Evolutionary conservation across 768 basidiomycete genomes (phyloP).

Genomic region (Agrocybe pediades): DNA sequence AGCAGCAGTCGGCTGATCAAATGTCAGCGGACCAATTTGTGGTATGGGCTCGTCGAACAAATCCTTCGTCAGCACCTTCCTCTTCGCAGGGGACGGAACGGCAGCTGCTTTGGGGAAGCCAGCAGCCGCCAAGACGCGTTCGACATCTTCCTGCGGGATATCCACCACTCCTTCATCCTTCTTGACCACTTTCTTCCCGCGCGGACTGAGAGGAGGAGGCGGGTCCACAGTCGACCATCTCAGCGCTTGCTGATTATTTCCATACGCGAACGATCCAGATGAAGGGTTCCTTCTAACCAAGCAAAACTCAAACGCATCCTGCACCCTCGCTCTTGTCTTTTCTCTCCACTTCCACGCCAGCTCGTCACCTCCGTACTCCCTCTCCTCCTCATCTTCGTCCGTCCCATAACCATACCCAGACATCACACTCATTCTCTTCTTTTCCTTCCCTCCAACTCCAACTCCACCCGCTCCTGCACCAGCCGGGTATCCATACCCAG

Average conservation of each 20-base stretch:
- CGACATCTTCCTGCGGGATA: conserved; percentile 45
- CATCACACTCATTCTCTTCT: background rate
- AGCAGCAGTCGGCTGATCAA: conserved; percentile 12
- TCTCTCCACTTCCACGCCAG: conserved; percentile 84
- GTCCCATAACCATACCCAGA: background rate
- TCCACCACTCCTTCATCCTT: conserved; percentile 29
- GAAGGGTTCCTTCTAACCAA: conserved; percentile 30
- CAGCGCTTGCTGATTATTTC: conserved; percentile 17
- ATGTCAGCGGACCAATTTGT: conserved; percentile 13
- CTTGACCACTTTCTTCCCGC: background rate
- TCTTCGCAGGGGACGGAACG: conserved; percentile 53
- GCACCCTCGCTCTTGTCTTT: conserved; percentile 66
- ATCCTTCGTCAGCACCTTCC: conserved; percentile 62
- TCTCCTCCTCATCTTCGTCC: conserved; percentile 1
- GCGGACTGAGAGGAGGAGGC: background rate
- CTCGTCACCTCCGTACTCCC: conserved; percentile 38
- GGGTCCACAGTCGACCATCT: conserved; percentile 29
- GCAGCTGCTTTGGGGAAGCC: conserved; percentile 40
- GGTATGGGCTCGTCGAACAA: conserved; percentile 57
- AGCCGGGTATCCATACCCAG: background rate
- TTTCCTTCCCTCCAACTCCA: background rate
- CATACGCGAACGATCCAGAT: conserved; percentile 11
- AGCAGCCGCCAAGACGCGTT: conserved; percentile 60
- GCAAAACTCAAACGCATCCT: conserved; percentile 85
- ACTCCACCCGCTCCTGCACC: background rate